These are phyloP conservation scores for Neurospora africana DNA, from an alignment of 495 filamentous ascomycete genomes.

Conservation along the genomic window DNA sequence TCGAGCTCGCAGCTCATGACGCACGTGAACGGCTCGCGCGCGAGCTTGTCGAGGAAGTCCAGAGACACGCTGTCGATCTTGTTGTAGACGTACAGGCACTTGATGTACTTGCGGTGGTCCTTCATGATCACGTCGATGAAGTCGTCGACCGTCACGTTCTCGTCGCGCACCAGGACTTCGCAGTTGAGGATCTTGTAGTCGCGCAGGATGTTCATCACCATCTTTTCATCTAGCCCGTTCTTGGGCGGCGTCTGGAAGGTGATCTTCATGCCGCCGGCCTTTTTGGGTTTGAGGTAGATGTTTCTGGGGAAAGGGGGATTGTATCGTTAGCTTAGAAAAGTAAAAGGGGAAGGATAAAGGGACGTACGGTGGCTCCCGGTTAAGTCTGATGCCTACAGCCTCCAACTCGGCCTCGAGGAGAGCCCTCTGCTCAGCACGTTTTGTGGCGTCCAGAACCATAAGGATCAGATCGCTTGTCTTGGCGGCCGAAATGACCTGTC, in stretches of 20 bases:
- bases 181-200: slow-evolving; percentile 99
- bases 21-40: slow-evolving; percentile 82
- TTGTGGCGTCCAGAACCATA: slow-evolving; percentile 96
- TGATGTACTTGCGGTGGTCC: slow-evolving; percentile 95
- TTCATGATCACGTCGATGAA: slow-evolving; percentile 98
- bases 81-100: slow-evolving; percentile 97
- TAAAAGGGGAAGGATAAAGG: not conserved
- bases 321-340: not conserved
- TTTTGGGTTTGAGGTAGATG: slow-evolving; percentile 97
- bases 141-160: slow-evolving; percentile 92
- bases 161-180: slow-evolving; percentile 90
- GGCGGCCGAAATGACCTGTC: slow-evolving; percentile 97
- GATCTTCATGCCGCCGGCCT: slow-evolving; percentile 97
- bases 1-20: slow-evolving; percentile 99
- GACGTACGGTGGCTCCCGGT: slow-evolving; percentile 81
- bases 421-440: slow-evolving; percentile 87
- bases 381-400: slow-evolving; percentile 90
- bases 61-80: slow-evolving; percentile 96
- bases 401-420: slow-evolving; percentile 88
- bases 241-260: slow-evolving; percentile 88
- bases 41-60: slow-evolving; percentile 84
- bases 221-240: slow-evolving; percentile 77
- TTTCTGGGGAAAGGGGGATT: slow-evolving; percentile 44
- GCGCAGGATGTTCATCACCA: slow-evolving; percentile 88
- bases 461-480: slow-evolving; percentile 97